Conservation (phyloP, 805 yeast species). For the Tetrapisispora taiwanensis region DNA sequence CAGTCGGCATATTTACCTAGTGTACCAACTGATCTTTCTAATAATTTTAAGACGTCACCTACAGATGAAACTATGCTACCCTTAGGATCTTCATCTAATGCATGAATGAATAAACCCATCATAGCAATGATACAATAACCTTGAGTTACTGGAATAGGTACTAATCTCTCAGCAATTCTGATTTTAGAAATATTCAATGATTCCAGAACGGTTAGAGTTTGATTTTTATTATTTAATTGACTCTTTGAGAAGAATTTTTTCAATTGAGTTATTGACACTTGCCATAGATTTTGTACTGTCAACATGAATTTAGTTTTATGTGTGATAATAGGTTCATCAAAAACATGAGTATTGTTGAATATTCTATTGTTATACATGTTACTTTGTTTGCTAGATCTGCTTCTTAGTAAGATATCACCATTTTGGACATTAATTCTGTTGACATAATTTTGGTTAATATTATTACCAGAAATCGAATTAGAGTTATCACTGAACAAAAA, state of each 20-base stretch:
- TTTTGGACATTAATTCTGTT: neutral
- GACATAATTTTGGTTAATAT: neutral
- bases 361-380: neutral
- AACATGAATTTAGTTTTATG: slow-evolving; percentile 4
- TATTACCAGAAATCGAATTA: neutral
- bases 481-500: neutral
- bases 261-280: neutral
- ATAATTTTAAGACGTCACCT: slow-evolving; percentile 48
- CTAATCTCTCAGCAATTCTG: slow-evolving; percentile 50
- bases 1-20: slow-evolving; percentile 37
- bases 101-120: slow-evolving; percentile 39
- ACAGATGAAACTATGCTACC: slow-evolving; percentile 45
- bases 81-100: slow-evolving; percentile 55
- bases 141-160: slow-evolving; percentile 54
- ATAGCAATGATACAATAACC: slow-evolving; percentile 53
- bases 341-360: slow-evolving; percentile 5
- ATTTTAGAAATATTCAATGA: slow-evolving; percentile 22
- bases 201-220: slow-evolving; percentile 13
- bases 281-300: slow-evolving; percentile 1
- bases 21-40: slow-evolving; percentile 52
- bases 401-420: neutral
- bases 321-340: slow-evolving; percentile 7
- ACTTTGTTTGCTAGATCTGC: neutral
- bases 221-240: neutral
- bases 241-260: neutral